These are phyloP conservation scores for Didymosphaeria variabile DNA, from an alignment of 2,329 filamentous ascomycete species.

Conservation along the genomic window DNA sequence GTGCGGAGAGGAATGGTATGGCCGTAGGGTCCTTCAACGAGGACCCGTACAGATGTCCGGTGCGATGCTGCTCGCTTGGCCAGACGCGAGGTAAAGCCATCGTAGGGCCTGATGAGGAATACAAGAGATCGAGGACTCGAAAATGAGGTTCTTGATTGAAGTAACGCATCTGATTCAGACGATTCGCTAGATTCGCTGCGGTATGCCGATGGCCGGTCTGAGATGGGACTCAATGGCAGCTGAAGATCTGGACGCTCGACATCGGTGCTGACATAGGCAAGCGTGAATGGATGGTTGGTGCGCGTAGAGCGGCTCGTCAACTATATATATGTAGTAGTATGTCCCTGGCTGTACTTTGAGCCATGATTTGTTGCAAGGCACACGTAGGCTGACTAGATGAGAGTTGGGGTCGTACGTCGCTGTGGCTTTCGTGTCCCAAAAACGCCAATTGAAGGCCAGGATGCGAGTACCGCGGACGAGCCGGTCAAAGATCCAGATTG, in stretches of 20 bases:
- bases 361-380: slow-evolving; percentile 47
- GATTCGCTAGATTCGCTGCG: slow-evolving; percentile 26
- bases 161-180: slow-evolving; percentile 42
- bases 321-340: slow-evolving; percentile 62
- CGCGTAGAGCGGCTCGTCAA: slow-evolving; percentile 55
- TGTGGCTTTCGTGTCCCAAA: slow-evolving; percentile 47
- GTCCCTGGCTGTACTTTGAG: slow-evolving; percentile 55
- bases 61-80: slow-evolving; percentile 44
- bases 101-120: slow-evolving; percentile 61
- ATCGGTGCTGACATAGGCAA: slow-evolving; percentile 30
- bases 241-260: not conserved
- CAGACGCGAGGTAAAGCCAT: slow-evolving; percentile 61
- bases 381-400: slow-evolving; percentile 59
- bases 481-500: slow-evolving; percentile 62
- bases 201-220: slow-evolving; percentile 13
- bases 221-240: slow-evolving; percentile 6
- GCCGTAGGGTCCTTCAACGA: slow-evolving; percentile 63
- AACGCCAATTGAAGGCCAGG: slow-evolving; percentile 54
- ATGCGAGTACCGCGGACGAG: slow-evolving; percentile 56
- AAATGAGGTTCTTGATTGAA: slow-evolving; percentile 18
- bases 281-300: slow-evolving; percentile 60
- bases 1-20: slow-evolving; percentile 51
- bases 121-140: slow-evolving; percentile 38
- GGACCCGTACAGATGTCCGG: slow-evolving; percentile 46
- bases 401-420: slow-evolving; percentile 56